phyloP scores from a whole-genome alignment of 2,329 filamentous ascomycete species.

The Boeremia exigua region DNA sequence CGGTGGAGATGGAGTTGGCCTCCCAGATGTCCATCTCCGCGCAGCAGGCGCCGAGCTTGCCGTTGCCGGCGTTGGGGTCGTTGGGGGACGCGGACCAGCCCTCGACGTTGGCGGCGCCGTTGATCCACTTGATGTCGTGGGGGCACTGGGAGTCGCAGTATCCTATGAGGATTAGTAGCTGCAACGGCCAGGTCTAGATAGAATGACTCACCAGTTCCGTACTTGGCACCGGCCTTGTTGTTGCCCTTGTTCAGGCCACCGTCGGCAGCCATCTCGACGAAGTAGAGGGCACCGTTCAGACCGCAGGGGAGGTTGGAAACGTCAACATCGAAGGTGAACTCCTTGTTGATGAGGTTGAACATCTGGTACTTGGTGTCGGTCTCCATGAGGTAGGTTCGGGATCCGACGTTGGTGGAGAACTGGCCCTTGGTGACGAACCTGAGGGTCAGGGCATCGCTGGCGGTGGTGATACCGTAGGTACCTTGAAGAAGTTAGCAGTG shows the following conservation, averaged over 20 bases:
- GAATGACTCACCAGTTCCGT: constrained; percentile 60
- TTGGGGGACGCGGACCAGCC: constrained; percentile 59
- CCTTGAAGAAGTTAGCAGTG: constrained; percentile 16
- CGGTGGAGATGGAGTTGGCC: constrained; percentile 69
- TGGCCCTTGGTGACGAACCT: constrained; percentile 63
- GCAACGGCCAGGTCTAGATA: constrained; percentile 14
- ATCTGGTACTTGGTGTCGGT: constrained; percentile 50
- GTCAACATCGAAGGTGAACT: constrained; percentile 52
- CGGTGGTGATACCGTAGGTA: constrained; percentile 59
- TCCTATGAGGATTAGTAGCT: constrained; percentile 16
- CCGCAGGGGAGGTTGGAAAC: constrained; percentile 71
- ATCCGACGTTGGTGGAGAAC: constrained; percentile 52
- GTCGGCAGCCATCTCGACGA: constrained; percentile 67
- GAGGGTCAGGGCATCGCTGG: constrained; percentile 59
- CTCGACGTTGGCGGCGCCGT: constrained; percentile 62
- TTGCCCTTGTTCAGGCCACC: constrained; percentile 50
- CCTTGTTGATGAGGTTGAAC: constrained; percentile 51
- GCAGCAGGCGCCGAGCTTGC: constrained; percentile 67
- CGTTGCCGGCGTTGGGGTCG: constrained; percentile 62
- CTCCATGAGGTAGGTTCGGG: constrained; percentile 53
- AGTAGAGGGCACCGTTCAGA: constrained; percentile 64
- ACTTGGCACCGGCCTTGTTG: constrained; percentile 62
- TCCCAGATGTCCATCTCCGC: constrained; percentile 75
- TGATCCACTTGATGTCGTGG: constrained; percentile 60
- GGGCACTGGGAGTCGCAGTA: constrained; percentile 51